Conservation (phyloP, 768 basidiomycete genomes). For the Mycena crocata region DNA sequence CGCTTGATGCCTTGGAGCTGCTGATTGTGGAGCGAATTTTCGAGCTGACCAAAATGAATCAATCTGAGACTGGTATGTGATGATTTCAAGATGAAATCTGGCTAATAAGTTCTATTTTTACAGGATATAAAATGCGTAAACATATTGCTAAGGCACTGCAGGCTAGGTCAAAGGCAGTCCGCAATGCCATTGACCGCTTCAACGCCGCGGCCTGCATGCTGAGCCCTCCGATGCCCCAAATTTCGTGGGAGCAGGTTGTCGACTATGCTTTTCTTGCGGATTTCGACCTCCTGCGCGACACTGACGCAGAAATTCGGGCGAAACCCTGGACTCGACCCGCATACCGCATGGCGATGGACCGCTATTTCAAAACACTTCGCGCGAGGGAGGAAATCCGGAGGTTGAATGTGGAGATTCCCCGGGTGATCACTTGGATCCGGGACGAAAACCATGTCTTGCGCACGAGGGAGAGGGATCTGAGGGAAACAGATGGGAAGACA, state of each 20-base stretch:
- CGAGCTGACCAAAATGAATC: no score
- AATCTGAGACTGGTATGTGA: neutral
- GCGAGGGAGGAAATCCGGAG: slow-evolving; percentile 37
- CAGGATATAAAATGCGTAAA: neutral
- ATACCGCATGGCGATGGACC: slow-evolving; percentile 8
- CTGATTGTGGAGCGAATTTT: neutral
- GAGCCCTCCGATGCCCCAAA: slow-evolving; percentile 19
- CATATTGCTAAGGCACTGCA: neutral
- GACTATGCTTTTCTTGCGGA: no score
- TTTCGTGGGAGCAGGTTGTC: no score
- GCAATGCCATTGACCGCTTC: neutral
- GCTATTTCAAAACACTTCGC: neutral
- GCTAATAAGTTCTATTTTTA: no score
- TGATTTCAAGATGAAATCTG: neutral
- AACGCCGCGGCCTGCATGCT: slow-evolving; percentile 11
- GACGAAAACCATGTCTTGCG: neutral
- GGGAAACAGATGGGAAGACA: neutral
- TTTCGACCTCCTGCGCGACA: no score
- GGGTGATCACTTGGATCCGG: no score
- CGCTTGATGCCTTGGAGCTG: neutral
- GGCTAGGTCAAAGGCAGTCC: neutral
- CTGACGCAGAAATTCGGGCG: slow-evolving; percentile 12
- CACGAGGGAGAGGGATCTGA: neutral
- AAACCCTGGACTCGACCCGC: slow-evolving; percentile 8
- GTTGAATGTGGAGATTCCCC: slow-evolving; percentile 38